Percentiles rank a stretch among this genome's conserved stretches.
Conservation (phyloP, 345 rosid genomes). For the Dovyalis caffra region DNA sequence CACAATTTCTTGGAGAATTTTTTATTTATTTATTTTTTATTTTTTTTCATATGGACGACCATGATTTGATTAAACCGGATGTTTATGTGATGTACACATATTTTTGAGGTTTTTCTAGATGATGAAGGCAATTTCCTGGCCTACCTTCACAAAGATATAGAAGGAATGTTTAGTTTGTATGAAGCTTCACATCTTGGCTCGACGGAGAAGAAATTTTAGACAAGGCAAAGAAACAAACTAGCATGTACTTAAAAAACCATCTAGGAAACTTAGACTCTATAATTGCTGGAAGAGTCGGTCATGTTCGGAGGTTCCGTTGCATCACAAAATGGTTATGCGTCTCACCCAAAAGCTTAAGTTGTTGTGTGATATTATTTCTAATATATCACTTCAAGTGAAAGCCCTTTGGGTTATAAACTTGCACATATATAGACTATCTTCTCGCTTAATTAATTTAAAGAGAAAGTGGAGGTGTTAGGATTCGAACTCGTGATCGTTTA, state of each 20-base stretch:
- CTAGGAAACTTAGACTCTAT: not conserved
- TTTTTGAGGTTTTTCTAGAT: slow-evolving; percentile 32
- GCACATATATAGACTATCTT: no score
- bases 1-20: no score
- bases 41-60: not conserved
- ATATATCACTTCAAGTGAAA: no score
- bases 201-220: slow-evolving; percentile 42
- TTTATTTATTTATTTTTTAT: no score
- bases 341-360: no score
- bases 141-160: slow-evolving; percentile 3
- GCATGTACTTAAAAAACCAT: slow-evolving; percentile 16
- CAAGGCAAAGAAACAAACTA: slow-evolving; percentile 18
- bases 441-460: no score
- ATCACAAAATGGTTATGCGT: slow-evolving; percentile 26
- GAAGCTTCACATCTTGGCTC: slow-evolving; percentile 38
- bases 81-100: slow-evolving; percentile 20
- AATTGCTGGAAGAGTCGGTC: slow-evolving; percentile 16
- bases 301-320: slow-evolving; percentile 38
- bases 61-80: not conserved
- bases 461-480: no score
- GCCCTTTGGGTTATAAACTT: no score
- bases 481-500: no score
- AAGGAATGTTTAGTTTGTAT: slow-evolving; percentile 40
- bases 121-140: slow-evolving; percentile 18
- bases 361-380: no score